Evolutionary conservation across 1,284 basidiomycete genomes (phyloP), one percentile per base, ranked within the genome.

Genomic region (Melampsora larici-populina): DNA sequence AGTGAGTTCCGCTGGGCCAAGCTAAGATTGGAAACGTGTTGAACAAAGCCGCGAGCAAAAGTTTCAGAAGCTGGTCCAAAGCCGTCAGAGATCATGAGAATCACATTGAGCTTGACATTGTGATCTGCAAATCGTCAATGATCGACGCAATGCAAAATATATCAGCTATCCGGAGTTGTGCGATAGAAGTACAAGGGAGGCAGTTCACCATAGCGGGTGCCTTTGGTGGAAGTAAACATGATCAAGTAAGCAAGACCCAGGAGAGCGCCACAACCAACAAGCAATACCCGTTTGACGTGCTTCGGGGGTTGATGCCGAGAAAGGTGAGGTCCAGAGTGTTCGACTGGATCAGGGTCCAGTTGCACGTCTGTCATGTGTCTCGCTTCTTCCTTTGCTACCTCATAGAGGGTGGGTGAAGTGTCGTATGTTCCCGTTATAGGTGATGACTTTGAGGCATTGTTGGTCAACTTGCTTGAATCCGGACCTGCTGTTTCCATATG

Each of bases 81-180:
- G 8, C 84, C 84, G 55, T 84, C 84, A 58, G 81, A 82, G 78
- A 85, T 81, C 83, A 85, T 84, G 18, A 85, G 73, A 72, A 85
- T 82, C 71, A 84, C 82, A 79, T 84, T 83, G 49, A 83, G 80
- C 79, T 81, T 33, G 15, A 77, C 65, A 5, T 49, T 29, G 49
- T 77, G 75, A 33, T 69, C 75, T 77, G 15, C 15, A 24, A 67
- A 21, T 24, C 8, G 66, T 29, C 33, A 31, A 60, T 40, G 17
- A 26, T 33, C 26, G 24, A 21, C 18, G 4, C 15, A 31, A 9
- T 26, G 60, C 17, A 17, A 31, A 58, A 24, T 4, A n/a, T 0
- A 58, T 58, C 55, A 58, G 11, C 29, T 58, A 58, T 21, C 55
- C 24, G 55, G 24, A 24, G 1, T 1, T 58, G 15, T 58, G 8